Percentiles rank a stretch among this genome's conserved stretches.
phyloP scores from a whole-genome alignment of 495 filamentous ascomycete genomes.

The Halenospora varia region DNA sequence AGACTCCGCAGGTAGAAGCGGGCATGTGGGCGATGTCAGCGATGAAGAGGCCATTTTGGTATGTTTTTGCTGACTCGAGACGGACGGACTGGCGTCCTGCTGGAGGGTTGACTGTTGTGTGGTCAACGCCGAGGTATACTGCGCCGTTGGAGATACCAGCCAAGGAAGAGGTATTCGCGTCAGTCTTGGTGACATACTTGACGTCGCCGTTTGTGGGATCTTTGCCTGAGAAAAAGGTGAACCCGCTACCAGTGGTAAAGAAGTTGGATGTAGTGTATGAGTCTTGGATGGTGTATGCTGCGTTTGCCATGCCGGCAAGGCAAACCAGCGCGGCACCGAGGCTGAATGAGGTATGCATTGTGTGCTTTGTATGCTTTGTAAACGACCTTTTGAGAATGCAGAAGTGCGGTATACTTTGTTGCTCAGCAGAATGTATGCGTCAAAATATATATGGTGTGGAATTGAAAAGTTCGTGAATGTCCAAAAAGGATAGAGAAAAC shows the following conservation, averaged over 20 bases:
- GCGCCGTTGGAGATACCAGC: constrained; percentile 48
- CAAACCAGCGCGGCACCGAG: constrained; percentile 8
- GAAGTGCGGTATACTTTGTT: too few relatives aligned
- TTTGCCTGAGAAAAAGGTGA: constrained; percentile 45
- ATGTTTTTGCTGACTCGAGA: neutral
- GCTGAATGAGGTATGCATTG: constrained; percentile 10
- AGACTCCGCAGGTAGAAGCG: neutral
- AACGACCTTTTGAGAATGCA: too few relatives aligned
- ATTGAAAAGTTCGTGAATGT: too few relatives aligned
- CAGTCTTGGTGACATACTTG: constrained; percentile 53
- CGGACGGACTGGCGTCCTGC: constrained; percentile 44
- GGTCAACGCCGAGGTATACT: constrained; percentile 53
- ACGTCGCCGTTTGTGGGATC: constrained; percentile 73
- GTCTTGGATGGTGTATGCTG: constrained; percentile 32
- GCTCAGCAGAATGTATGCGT: too few relatives aligned
- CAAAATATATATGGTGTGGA: too few relatives aligned
- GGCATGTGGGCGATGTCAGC: neutral
- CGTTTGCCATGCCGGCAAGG: constrained; percentile 15
- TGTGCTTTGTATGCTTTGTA: too few relatives aligned
- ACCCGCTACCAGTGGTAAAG: constrained; percentile 51
- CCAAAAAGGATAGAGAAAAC: too few relatives aligned
- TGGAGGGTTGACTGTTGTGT: constrained; percentile 36
- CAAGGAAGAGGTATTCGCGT: constrained; percentile 52
- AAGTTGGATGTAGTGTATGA: constrained; percentile 48
- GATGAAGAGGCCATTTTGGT: neutral